Base-by-base conservation (phyloP, 1,284 basidiomycete species). In the Fistulinella cinereoalba region DNA sequence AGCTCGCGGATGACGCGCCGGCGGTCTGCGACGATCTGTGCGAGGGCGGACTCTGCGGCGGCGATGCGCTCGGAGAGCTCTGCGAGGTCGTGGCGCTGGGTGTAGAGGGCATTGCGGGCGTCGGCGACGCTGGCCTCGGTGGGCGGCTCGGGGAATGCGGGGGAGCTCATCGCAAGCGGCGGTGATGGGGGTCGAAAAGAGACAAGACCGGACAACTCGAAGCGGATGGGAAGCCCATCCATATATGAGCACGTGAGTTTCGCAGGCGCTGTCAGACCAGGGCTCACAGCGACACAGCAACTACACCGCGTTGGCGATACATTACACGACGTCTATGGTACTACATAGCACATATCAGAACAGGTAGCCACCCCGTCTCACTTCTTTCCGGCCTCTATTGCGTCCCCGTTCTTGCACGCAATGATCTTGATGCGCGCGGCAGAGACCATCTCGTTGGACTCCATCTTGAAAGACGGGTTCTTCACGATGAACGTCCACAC, bases 401-500 rank as follows among this genome's bases (percentile, higher is more conserved):
- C 85, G 54, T 93, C 91, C 23, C 88, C 90, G 59, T 88, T 90
- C 77, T 96, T 97, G 74, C 93, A 96, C 4, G 94, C 93, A 55
- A 97, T 92, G 50, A 97, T 97, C 75, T 96, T 96, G 69, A 95
- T 89, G 67, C 88, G 85, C 34, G 77, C 76, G 2, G 88, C 83
- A 11, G 72, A 78, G 29, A 96, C 83, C 60, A 81, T 73, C 56
- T 92, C 88, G 59, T 89, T 91, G 38, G 84, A 85, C 69, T 97
- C 94, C 85, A 97, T 92, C 70, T 96, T 96, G 73, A 97, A 95
- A 15, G 81, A 80, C 13, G 93, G 86, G 57, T 94, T 83, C 66
- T 92, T 91, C 40, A 96, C 88, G 52, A 95, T 89, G 68, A 97
- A 97, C 32, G 94, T 97, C 94, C 94, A 97, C 39, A 97, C 93